Evolutionary conservation across 495 filamentous ascomycete genomes (phyloP).

Genomic region (Corynascus novoguineensis): DNA sequence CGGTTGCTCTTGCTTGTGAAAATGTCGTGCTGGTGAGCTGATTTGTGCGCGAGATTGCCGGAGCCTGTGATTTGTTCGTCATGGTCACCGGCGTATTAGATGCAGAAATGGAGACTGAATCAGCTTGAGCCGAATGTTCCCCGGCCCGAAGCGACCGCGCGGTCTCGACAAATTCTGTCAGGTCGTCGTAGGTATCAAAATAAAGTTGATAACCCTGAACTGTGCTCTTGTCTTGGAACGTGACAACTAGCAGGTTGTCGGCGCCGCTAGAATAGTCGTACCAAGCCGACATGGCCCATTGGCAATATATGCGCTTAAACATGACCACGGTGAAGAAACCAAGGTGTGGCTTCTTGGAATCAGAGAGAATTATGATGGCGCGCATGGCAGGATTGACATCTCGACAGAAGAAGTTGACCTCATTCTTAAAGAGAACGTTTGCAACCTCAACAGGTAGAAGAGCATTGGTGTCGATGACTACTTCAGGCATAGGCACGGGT

Average conservation of each 20-base stretch:
- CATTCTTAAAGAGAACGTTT: not conserved
- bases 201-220: not conserved
- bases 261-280: conserved; percentile 2
- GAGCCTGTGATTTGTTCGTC: not conserved
- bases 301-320: not conserved
- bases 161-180: not conserved
- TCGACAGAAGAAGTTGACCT: not conserved
- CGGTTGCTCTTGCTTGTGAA: too few relatives aligned
- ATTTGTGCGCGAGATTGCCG: too few relatives aligned
- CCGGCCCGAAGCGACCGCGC: not conserved
- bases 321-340: conserved; percentile 9
- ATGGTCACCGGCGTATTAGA: not conserved
- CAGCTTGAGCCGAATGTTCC: not conserved
- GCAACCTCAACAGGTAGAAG: not conserved
- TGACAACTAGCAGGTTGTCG: not conserved
- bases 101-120: not conserved
- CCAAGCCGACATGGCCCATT: conserved; percentile 9
- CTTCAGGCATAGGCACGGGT: not conserved
- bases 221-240: not conserved
- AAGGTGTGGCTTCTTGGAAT: not conserved
- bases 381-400: not conserved
- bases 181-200: not conserved
- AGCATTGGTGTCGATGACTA: not conserved
- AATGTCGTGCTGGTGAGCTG: not conserved
- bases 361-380: conserved; percentile 1